These are phyloP conservation scores for Fraxinus pennsylvanica DNA, from an alignment of 257 asterid species.

Conservation along the genomic window DNA sequence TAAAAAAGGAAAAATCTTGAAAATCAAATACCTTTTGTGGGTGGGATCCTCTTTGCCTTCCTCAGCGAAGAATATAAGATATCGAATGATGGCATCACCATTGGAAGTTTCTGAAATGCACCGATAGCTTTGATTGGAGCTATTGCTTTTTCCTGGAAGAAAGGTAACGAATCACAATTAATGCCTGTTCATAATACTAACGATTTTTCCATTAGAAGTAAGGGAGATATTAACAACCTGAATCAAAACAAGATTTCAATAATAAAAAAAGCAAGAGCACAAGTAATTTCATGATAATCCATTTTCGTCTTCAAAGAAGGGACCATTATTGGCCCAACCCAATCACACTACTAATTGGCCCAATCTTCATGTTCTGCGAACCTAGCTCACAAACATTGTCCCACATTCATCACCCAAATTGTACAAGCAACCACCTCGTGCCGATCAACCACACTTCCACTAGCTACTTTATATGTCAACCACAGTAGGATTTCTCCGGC, in stretches of 20 bases:
- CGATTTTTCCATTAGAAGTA: neutral
- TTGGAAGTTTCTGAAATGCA: slow-evolving; percentile 96
- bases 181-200: neutral
- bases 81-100: slow-evolving; percentile 92
- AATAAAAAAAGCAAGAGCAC: neutral
- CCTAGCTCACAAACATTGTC: no score
- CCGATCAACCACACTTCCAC: no score
- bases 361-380: no score
- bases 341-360: no score
- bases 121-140: slow-evolving; percentile 59
- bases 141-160: slow-evolving; percentile 47
- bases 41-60: slow-evolving; percentile 81
- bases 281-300: neutral
- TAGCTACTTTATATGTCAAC: no score
- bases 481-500: no score
- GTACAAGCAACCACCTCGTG: no score
- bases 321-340: no score
- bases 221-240: neutral
- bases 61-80: slow-evolving; percentile 70
- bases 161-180: slow-evolving; percentile 15
- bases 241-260: neutral
- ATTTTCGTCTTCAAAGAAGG: neutral
- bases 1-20: slow-evolving; percentile 16
- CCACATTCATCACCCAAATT: no score
- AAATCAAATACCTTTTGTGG: slow-evolving; percentile 74